A percentile compares a stretch with the other conserved stretches of the same genome.
phyloP scores from a whole-genome alignment of 192 early-diverging fungal genomes.

The Neocallimastix lanati region DNA sequence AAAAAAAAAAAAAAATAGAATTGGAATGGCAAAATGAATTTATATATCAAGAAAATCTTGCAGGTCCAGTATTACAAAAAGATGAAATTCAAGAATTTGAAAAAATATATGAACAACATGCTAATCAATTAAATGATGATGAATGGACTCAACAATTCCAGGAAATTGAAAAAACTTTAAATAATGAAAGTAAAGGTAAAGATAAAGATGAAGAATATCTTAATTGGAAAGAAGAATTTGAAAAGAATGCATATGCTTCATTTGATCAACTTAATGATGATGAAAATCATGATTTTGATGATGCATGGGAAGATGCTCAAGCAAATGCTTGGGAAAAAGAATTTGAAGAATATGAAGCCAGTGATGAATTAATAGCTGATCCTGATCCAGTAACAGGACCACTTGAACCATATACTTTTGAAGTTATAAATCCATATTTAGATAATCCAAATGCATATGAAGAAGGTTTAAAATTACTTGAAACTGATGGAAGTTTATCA shows the following conservation, averaged over 20 bases:
- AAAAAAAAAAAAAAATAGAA: neutral
- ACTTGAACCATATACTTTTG: constrained; percentile 5
- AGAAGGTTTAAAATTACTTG: constrained; percentile 30
- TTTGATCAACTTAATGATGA: constrained; percentile 26
- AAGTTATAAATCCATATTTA: constrained; percentile 7
- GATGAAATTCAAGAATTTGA: neutral
- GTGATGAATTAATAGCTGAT: neutral
- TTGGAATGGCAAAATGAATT: neutral
- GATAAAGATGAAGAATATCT: constrained; percentile 15
- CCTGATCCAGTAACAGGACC: constrained; percentile 6
- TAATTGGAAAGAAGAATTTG: constrained; percentile 16
- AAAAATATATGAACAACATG: neutral
- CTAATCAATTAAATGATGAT: neutral
- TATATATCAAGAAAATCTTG: neutral
- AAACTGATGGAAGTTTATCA: constrained; percentile 20
- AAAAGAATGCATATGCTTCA: constrained; percentile 8
- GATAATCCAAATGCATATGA: constrained; percentile 9
- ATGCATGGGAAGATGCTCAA: constrained; percentile 4
- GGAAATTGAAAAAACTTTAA: constrained; percentile 13
- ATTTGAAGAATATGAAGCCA: neutral
- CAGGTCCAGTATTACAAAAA: neutral
- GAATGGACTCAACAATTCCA: constrained; percentile 40
- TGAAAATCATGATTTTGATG: constrained; percentile 26
- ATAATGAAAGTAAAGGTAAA: constrained; percentile 10
- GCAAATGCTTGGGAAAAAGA: neutral